Evolutionary conservation across 768 basidiomycete genomes (phyloP).

Genomic region (Rhizopogon vinicolor): DNA sequence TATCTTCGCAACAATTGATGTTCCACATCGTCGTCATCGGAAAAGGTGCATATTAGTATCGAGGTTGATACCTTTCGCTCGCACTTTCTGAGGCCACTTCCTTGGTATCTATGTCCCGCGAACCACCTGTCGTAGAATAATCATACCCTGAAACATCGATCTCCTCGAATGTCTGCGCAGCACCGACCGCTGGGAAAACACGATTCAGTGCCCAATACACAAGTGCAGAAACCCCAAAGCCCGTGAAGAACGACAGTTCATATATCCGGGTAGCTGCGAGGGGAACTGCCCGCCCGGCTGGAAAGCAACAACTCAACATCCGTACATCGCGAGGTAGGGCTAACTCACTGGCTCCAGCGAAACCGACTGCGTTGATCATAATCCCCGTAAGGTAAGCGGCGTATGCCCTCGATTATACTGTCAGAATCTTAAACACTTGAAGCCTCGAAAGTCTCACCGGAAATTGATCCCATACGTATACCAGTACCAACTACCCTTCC

Average conservation of each 20-base stretch:
- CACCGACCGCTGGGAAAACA: constrained; percentile 55
- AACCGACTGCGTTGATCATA: constrained; percentile 78
- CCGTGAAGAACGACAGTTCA: constrained; percentile 79
- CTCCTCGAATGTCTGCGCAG: constrained; percentile 46
- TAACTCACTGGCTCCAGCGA: constrained; percentile 64
- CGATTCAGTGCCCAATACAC: constrained; percentile 58
- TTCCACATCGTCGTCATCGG: no score
- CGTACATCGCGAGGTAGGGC: background rate
- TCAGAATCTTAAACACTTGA: constrained; percentile 2
- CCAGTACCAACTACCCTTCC: constrained; percentile 64
- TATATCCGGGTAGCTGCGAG: constrained; percentile 67
- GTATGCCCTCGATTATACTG: constrained; percentile 42
- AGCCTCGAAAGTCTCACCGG: constrained; percentile 35
- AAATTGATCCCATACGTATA: constrained; percentile 75
- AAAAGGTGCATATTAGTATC: no score
- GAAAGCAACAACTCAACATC: background rate
- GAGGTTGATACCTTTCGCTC: background rate
- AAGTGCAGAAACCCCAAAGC: constrained; percentile 64
- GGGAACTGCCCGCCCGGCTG: constrained; percentile 58
- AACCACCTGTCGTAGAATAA: background rate
- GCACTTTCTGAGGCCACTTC: background rate
- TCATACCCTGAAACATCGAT: constrained; percentile 43
- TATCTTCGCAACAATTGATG: no score
- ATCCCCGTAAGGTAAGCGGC: constrained; percentile 72
- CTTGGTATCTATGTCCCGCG: background rate